phyloP scores from a whole-genome alignment of 352 stramenopile species.

The Globisporangium recalcitrans region DNA sequence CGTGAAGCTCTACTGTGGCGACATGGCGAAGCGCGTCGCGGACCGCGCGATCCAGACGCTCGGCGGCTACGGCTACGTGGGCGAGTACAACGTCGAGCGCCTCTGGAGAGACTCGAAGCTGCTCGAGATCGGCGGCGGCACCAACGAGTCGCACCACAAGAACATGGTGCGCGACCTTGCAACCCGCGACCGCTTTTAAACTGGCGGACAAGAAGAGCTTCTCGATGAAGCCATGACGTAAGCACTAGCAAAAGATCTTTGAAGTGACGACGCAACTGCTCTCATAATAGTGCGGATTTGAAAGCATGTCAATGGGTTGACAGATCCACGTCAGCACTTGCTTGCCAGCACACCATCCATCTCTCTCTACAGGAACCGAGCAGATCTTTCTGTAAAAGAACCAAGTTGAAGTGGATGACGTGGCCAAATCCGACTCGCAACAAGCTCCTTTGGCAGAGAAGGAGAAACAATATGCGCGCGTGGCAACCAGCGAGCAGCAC shows the following conservation, averaged over 20 bases:
- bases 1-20: conserved; percentile 97
- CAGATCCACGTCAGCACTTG: background rate
- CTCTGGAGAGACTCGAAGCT: conserved; percentile 99
- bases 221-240: background rate
- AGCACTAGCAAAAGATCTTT: background rate
- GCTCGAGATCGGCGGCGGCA: conserved; percentile 99
- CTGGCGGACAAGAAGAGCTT: conserved; percentile 3
- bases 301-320: background rate
- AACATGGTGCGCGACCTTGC: conserved; percentile 93
- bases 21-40: conserved; percentile 96
- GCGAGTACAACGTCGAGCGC: conserved; percentile 97
- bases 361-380: conserved; percentile 7
- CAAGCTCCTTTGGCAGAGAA: too few relatives aligned
- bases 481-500: background rate
- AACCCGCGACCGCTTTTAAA: conserved; percentile 33
- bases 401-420: conserved; percentile 11
- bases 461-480: background rate
- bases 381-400: conserved; percentile 3
- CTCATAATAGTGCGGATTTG: background rate
- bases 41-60: conserved; percentile 97
- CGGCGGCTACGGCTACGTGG: conserved; percentile 98
- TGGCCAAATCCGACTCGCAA: background rate
- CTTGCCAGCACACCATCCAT: conserved; percentile 2
- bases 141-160: conserved; percentile 98
- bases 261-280: background rate